Evolutionary conservation across 495 filamentous ascomycete species (phyloP).

Genomic region (Margaritispora aquatica): DNA sequence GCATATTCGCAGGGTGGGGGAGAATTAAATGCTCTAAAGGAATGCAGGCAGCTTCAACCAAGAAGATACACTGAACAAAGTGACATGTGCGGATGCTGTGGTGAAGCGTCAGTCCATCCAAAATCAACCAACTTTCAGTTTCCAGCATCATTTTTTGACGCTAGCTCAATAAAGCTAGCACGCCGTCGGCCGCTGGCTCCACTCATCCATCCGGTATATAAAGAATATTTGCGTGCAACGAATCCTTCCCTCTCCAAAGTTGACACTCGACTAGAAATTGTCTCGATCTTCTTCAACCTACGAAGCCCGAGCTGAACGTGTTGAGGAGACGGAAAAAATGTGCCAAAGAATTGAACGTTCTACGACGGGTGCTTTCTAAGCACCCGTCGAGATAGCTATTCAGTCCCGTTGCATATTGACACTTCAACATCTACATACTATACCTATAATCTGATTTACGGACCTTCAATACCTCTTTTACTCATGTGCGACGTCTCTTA

Average conservation of each 20-base stretch:
- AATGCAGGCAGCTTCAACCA: constrained; percentile 18
- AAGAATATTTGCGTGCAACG: constrained; percentile 6
- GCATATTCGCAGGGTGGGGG: constrained; percentile 11
- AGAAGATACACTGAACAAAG: constrained; percentile 20
- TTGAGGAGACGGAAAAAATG: constrained; percentile 60
- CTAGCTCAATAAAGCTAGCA: too few relatives aligned
- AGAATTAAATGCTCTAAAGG: background rate
- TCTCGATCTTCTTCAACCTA: constrained; percentile 41
- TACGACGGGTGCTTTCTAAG: constrained; percentile 12
- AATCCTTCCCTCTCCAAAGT: constrained; percentile 48
- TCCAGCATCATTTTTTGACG: background rate
- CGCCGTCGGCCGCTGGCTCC: too few relatives aligned
- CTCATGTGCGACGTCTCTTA: constrained; percentile 1
- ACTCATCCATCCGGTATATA: background rate
- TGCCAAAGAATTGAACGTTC: constrained; percentile 46
- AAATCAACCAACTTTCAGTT: background rate
- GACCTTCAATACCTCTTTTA: background rate
- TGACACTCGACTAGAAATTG: constrained; percentile 65
- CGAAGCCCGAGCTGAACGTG: constrained; percentile 33
- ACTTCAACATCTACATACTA: constrained; percentile 13
- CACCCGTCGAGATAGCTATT: constrained; percentile 18
- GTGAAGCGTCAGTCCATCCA: background rate
- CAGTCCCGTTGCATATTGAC: constrained; percentile 37
- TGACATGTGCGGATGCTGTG: background rate
- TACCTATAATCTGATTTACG: background rate